These are phyloP conservation scores for Epichloe hybrida DNA, from an alignment of 2,329 filamentous ascomycete species.

Conservation along the genomic window DNA sequence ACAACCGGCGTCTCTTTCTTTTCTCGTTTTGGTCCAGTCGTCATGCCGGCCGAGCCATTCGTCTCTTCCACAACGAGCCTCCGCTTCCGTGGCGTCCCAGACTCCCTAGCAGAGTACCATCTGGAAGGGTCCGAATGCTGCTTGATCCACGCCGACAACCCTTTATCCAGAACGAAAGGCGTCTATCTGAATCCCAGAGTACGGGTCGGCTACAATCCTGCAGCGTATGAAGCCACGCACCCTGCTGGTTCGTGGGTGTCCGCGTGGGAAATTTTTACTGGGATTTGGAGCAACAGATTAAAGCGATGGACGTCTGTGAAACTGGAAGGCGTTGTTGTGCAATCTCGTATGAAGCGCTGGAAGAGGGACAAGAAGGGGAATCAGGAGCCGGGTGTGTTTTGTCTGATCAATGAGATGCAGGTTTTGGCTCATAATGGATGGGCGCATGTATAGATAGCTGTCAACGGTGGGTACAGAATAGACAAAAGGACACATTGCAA, in stretches of 20 bases:
- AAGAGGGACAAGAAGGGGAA: conserved; percentile 20
- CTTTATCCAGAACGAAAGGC: conserved; percentile 34
- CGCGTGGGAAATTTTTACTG: conserved; percentile 32
- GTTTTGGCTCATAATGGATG: conserved; percentile 43
- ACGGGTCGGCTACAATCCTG: conserved; percentile 47
- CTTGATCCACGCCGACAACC: conserved; percentile 61
- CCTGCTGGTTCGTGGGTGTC: conserved; percentile 31
- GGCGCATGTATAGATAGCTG: conserved; percentile 33
- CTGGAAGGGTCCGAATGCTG: conserved; percentile 72
- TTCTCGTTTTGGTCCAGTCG: conserved; percentile 16
- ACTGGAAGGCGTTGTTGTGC: conserved; percentile 21
- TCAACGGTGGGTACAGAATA: no score
- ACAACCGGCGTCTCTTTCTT: not conserved
- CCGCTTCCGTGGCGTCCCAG: conserved; percentile 50
- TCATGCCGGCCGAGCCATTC: conserved; percentile 42
- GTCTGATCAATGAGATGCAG: conserved; percentile 49
- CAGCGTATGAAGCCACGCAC: conserved; percentile 38
- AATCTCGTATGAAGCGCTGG: conserved; percentile 25
- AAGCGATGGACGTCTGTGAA: conserved; percentile 26
- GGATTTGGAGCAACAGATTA: conserved; percentile 45
- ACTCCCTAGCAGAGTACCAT: conserved; percentile 46
- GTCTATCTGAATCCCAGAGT: conserved; percentile 59
- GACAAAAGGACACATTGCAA: no score
- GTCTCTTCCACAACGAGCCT: conserved; percentile 29
- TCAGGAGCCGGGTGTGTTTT: conserved; percentile 34